Conservation (phyloP, 495 filamentous ascomycete genomes). For the Xylaria palmicola region DNA sequence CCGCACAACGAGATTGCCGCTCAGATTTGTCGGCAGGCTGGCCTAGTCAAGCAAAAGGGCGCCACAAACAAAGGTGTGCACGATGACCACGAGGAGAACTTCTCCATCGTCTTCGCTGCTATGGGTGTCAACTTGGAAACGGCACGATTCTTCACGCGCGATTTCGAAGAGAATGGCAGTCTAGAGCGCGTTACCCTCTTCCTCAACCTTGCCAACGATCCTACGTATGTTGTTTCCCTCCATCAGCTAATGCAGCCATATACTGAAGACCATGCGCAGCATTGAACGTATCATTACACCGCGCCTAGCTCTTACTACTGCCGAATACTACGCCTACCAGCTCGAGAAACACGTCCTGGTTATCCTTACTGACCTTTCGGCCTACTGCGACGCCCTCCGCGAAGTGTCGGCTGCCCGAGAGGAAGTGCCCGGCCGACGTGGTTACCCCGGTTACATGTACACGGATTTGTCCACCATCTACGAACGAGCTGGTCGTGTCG, state of each 20-base stretch:
- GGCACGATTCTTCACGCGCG: constrained; percentile 94
- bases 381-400: constrained; percentile 98
- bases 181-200: constrained; percentile 97
- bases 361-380: constrained; percentile 95
- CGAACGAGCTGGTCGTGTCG: constrained; percentile 97
- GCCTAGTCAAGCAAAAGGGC: constrained; percentile 79
- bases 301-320: constrained; percentile 95
- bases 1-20: constrained; percentile 99
- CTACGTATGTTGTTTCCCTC: constrained; percentile 65
- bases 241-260: not conserved
- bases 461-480: constrained; percentile 99
- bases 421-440: constrained; percentile 99
- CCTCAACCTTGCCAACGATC: constrained; percentile 98
- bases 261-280: constrained; percentile 45
- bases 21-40: constrained; percentile 93
- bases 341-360: constrained; percentile 99
- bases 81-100: constrained; percentile 97
- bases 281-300: constrained; percentile 99
- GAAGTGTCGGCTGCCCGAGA: constrained; percentile 97
- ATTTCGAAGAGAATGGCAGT: constrained; percentile 99
- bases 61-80: constrained; percentile 87
- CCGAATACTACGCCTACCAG: constrained; percentile 99
- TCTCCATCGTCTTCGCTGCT: constrained; percentile 97
- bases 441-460: constrained; percentile 99
- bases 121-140: constrained; percentile 99